Conservation (phyloP, 768 basidiomycete species). For the Tylopilus plumbeoviolaceoides region DNA sequence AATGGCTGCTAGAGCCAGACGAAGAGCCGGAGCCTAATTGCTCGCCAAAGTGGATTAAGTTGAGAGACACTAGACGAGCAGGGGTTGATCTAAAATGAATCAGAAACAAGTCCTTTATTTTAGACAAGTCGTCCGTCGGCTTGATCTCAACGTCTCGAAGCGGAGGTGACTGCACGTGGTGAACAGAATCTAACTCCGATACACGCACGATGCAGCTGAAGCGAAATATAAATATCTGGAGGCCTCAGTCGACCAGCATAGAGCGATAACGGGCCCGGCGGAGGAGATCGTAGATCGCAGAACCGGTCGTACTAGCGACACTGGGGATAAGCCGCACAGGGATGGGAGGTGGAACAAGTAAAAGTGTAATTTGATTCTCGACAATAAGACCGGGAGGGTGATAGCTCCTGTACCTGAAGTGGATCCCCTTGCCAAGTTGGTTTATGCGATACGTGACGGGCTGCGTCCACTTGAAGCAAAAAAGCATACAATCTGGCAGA, state of each 20-base stretch:
- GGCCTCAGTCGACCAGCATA: not conserved
- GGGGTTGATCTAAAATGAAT: not conserved
- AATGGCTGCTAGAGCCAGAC: not conserved
- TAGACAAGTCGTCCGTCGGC: not conserved
- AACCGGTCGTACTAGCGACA: not conserved
- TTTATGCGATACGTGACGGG: too few species aligned
- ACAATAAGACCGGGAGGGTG: too few species aligned
- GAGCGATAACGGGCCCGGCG: not conserved
- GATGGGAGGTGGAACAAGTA: not conserved
- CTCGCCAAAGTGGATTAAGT: not conserved
- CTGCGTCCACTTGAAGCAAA: too few species aligned
- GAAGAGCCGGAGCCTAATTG: not conserved
- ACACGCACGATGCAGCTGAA: too few species aligned
- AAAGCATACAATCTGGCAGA: too few species aligned
- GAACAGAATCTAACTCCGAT: not conserved
- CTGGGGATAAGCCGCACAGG: not conserved
- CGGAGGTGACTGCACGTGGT: not conserved
- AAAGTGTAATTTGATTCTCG: not conserved
- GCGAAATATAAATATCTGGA: too few species aligned
- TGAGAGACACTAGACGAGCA: not conserved
- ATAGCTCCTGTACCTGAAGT: too few species aligned
- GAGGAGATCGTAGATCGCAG: not conserved
- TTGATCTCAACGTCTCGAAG: not conserved
- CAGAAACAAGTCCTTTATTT: not conserved
- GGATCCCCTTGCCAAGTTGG: too few species aligned